phyloP scores from a whole-genome alignment of 108 stramenopile genomes.

The Nitzschia sp. region DNA sequence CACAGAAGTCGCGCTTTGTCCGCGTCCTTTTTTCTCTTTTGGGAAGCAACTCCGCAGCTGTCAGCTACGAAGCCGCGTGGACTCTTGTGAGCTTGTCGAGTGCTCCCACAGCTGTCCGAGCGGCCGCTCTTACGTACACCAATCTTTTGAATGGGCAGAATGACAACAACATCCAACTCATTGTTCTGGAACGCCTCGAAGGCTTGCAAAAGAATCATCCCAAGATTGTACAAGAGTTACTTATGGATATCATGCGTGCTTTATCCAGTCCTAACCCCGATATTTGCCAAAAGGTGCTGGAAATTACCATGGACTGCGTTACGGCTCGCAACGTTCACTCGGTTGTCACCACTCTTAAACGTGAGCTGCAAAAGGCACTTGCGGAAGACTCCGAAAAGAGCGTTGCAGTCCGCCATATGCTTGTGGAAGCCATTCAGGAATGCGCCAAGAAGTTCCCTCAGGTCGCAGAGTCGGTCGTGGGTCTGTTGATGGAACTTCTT shows the following conservation, averaged over 20 bases:
- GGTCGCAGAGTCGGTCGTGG: constrained; percentile 95
- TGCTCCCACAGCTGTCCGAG: constrained; percentile 97
- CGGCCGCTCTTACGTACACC: constrained; percentile 96
- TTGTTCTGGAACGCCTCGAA: constrained; percentile 95
- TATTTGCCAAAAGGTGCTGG: constrained; percentile 96
- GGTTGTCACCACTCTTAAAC: constrained; percentile 94
- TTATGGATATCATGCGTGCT: constrained; percentile 97
- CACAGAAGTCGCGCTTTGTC: constrained; percentile 97
- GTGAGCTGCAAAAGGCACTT: constrained; percentile 93
- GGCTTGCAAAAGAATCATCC: constrained; percentile 90
- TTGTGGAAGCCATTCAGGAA: constrained; percentile 94
- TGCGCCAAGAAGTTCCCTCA: constrained; percentile 95
- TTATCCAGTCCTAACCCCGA: constrained; percentile 94
- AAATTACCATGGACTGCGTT: constrained; percentile 94
- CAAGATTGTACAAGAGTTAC: constrained; percentile 95
- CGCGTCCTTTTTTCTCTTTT: constrained; percentile 95
- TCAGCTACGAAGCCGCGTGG: constrained; percentile 99
- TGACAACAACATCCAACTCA: constrained; percentile 99
- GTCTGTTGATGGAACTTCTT: constrained; percentile 96
- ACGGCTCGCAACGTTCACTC: constrained; percentile 93
- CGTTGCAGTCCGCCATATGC: constrained; percentile 86
- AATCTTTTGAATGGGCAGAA: constrained; percentile 91
- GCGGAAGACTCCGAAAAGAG: constrained; percentile 86
- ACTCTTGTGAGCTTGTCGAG: constrained; percentile 96
- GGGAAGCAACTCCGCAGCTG: constrained; percentile 87